Evolutionary conservation across 2,329 filamentous ascomycete species (phyloP).

Genomic region (Leptographium flavum): DNA sequence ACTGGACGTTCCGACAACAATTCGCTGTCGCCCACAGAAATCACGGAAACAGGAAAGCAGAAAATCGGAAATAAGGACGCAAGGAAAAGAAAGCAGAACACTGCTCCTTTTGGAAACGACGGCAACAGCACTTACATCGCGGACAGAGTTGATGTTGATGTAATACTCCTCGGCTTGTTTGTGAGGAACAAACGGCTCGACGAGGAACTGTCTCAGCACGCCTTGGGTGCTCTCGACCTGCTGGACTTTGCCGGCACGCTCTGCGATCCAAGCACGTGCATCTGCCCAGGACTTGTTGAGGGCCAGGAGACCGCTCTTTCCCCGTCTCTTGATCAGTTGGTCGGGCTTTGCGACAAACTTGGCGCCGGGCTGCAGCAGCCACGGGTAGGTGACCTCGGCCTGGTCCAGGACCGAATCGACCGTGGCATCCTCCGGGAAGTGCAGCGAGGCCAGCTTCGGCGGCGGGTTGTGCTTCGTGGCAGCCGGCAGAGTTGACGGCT

Average conservation of each 20-base stretch:
- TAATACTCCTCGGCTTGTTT: slow-evolving; percentile 95
- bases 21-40: not conserved
- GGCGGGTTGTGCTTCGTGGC: slow-evolving; percentile 83
- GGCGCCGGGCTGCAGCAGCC: slow-evolving; percentile 68
- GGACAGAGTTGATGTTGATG: slow-evolving; percentile 99
- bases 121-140: slow-evolving; percentile 81
- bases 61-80: no score
- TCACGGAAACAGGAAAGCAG: not conserved
- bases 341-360: slow-evolving; percentile 99
- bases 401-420: slow-evolving; percentile 79
- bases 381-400: slow-evolving; percentile 93
- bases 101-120: no score
- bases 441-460: slow-evolving; percentile 75
- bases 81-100: no score
- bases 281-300: slow-evolving; percentile 97
- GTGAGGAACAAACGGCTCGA: slow-evolving; percentile 97
- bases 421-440: slow-evolving; percentile 81
- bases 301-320: slow-evolving; percentile 92
- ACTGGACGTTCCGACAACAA: not conserved
- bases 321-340: slow-evolving; percentile 98
- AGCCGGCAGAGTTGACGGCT: slow-evolving; percentile 82
- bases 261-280: slow-evolving; percentile 84
- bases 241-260: slow-evolving; percentile 80
- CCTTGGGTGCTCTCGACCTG: slow-evolving; percentile 87
- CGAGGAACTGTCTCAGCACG: slow-evolving; percentile 84